Evolutionary conservation across 306 rosid species (phyloP).

Genomic region (Vachellia pachyceras): DNA sequence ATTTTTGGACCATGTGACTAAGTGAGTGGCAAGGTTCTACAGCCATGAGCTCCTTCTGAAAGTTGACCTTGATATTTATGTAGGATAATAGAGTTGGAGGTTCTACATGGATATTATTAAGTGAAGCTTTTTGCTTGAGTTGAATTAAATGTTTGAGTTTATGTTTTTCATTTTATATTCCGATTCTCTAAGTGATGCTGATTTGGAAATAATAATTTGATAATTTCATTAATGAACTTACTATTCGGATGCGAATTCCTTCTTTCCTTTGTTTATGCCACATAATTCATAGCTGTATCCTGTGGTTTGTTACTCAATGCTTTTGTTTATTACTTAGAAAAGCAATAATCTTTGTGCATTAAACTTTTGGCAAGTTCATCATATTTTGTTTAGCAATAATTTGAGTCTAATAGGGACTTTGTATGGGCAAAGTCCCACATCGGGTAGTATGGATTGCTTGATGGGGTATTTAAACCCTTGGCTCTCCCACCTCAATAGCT

Average conservation of each 20-base stretch:
- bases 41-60: background rate
- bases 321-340: too few relatives aligned
- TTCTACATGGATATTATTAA: background rate
- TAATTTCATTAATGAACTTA: background rate
- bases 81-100: background rate
- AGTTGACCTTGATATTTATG: background rate
- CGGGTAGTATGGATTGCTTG: too few relatives aligned
- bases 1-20: background rate
- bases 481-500: too few relatives aligned
- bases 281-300: constrained; percentile 4
- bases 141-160: background rate
- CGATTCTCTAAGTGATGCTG: constrained; percentile 1
- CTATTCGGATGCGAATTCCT: background rate
- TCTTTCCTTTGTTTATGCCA: background rate
- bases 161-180: background rate
- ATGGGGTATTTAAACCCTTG: too few relatives aligned
- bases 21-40: constrained; percentile 1
- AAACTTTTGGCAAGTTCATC: constrained; percentile 13
- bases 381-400: constrained; percentile 16
- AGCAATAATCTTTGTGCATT: too few relatives aligned
- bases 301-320: background rate
- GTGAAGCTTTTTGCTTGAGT: background rate
- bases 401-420: too few relatives aligned
- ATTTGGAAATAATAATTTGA: background rate
- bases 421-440: too few relatives aligned